A percentile compares a stretch with the other conserved stretches of the same genome.
Conservation (phyloP, 2,329 filamentous ascomycete genomes). For the Monascus ruber region DNA sequence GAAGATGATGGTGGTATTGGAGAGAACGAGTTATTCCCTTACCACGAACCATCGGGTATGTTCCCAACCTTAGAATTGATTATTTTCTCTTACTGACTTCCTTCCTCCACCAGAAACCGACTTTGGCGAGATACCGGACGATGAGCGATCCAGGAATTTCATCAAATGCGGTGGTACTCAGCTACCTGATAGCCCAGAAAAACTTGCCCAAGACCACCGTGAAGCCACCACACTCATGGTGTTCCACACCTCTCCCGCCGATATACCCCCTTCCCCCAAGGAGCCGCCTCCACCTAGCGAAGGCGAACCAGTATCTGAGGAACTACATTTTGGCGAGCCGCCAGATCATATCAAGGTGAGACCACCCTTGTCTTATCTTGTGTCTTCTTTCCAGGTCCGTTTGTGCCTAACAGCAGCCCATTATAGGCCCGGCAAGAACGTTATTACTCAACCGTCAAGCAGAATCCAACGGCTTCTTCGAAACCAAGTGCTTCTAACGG, state of each 20-base stretch:
- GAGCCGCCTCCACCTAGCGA: conserved; percentile 31
- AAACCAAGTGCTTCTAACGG: conserved; percentile 12
- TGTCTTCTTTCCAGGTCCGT: not conserved
- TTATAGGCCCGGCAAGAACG: conserved; percentile 29
- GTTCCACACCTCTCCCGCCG: conserved; percentile 34
- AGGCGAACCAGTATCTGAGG: conserved; percentile 25
- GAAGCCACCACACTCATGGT: conserved; percentile 39
- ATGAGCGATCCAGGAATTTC: conserved; percentile 27
- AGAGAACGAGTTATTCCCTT: conserved; percentile 30
- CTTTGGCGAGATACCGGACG: conserved; percentile 21
- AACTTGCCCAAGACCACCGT: conserved; percentile 33
- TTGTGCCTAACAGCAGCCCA: not conserved
- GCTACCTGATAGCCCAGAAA: conserved; percentile 30
- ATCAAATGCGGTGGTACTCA: conserved; percentile 32
- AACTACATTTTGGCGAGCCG: conserved; percentile 32
- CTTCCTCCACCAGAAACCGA: conserved; percentile 29
- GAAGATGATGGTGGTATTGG: conserved; percentile 44
- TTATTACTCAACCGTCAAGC: conserved; percentile 27
- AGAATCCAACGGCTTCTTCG: conserved; percentile 15
- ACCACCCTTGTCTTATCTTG: not conserved
- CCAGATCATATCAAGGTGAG: conserved; percentile 30
- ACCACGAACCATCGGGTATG: conserved; percentile 23
- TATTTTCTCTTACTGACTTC: conserved; percentile 4
- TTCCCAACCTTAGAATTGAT: conserved; percentile 1
- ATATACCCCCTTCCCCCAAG: conserved; percentile 37